Evolutionary conservation across 2,329 filamentous ascomycete species (phyloP), one percentile per base, ranked within the genome.

Genomic region (Trichoderma arundinaceum): DNA sequence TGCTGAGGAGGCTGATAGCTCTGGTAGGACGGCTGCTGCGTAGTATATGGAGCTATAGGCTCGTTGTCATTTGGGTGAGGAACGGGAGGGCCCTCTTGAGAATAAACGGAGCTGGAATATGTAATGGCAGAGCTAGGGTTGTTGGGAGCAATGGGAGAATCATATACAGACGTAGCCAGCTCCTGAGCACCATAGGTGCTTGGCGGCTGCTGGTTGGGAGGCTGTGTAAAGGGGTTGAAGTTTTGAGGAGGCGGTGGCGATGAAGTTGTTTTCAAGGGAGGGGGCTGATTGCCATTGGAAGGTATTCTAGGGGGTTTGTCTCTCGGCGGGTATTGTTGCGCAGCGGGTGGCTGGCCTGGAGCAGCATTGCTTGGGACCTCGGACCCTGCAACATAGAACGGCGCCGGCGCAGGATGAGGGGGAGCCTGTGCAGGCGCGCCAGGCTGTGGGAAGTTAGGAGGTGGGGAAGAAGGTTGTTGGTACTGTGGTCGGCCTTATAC

Each of bases 111-210:
- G 48, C 79, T 80, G 3, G 80, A 77, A 70, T 81, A 85, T 1
- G 81, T 78, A 22, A 78, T 77, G 15, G 77, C 75, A 51, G 78
- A 78, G 68, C 74, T 77, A 35, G 80, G 79, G 72, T 82, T 83
- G 73, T 84, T 82, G 6, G 82, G 76, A 12, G 82, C 86, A 44
- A 91, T 83, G 48, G 90, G 91, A 3, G 90, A 91, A 76, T 93
- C 90, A 73, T 93, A 94, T 9, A 86, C 87, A 1, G 90, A 91
- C 0, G 91, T 92, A 32, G 90, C 89, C 53, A 94, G 81, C 78
- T 94, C 91, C 77, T 94, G 91, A 0, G 91, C 86, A 33, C 57
- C 72, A 68, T 85, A 86, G 6, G 81, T 75, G 43, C 70, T 71
- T 51, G 69, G 64, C 38, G 64, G 63, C 52, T 65, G 68, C 58